Conservation (phyloP, 805 yeast genomes). For the Candida awuae region DNA sequence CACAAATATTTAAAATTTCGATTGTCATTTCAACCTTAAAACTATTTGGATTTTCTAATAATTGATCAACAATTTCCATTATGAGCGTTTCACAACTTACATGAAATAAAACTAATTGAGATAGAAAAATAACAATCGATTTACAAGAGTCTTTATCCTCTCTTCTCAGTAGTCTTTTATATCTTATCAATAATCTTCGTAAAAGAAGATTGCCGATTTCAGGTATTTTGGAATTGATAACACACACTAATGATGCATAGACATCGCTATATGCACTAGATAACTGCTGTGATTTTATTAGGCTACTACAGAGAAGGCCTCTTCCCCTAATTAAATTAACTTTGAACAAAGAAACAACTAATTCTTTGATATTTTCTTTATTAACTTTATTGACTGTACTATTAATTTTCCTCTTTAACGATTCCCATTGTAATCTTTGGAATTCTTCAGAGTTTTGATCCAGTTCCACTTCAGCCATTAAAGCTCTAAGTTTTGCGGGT, state of each 20-base stretch:
- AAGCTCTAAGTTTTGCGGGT: slow-evolving; percentile 41
- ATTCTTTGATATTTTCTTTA: slow-evolving; percentile 38
- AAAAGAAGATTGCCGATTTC: slow-evolving; percentile 53
- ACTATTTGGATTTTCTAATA: slow-evolving; percentile 39
- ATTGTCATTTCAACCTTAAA: slow-evolving; percentile 51
- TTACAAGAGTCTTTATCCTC: slow-evolving; percentile 39
- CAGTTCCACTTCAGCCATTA: slow-evolving; percentile 26
- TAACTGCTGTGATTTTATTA: slow-evolving; percentile 46
- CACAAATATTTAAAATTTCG: slow-evolving; percentile 42
- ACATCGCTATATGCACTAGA: slow-evolving; percentile 35
- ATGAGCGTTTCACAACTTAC: slow-evolving; percentile 49
- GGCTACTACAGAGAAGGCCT: slow-evolving; percentile 49
- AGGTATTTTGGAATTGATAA: slow-evolving; percentile 62
- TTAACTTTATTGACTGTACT: slow-evolving; percentile 40
- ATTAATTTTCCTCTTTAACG: slow-evolving; percentile 39
- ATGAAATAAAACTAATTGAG: slow-evolving; percentile 54
- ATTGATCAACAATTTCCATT: slow-evolving; percentile 43
- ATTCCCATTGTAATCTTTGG: slow-evolving; percentile 54
- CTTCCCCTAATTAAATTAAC: slow-evolving; percentile 53
- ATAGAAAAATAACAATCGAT: slow-evolving; percentile 42
- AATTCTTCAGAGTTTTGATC: slow-evolving; percentile 26
- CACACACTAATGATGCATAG: slow-evolving; percentile 50
- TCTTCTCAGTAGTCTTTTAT: slow-evolving; percentile 44
- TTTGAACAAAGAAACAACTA: slow-evolving; percentile 43
- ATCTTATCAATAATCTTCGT: slow-evolving; percentile 47